phyloP scores from a whole-genome alignment of 2,329 filamentous ascomycete species.

The Alternaria triticina region DNA sequence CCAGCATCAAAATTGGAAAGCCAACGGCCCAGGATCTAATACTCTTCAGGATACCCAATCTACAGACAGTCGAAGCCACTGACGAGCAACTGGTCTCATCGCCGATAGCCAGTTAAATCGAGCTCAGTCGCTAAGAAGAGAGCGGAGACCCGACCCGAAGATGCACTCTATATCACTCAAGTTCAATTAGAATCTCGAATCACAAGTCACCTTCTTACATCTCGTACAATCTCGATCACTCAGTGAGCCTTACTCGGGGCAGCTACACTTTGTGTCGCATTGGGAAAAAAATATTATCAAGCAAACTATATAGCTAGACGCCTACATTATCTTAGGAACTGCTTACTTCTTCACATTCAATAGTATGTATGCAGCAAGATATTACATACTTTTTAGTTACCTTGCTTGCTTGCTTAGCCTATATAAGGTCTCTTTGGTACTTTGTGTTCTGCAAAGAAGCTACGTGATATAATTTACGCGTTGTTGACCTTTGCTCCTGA shows the following conservation, averaged over 20 bases:
- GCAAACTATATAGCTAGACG: not conserved
- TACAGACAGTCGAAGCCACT: not conserved
- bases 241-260: no score
- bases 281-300: fast-evolving
- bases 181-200: no score
- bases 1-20: not conserved
- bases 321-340: not conserved
- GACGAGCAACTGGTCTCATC: not conserved
- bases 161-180: no score
- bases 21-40: not conserved
- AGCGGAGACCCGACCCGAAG: not conserved
- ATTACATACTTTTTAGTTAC: fast-evolving
- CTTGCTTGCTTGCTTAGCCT: no score
- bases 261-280: no score
- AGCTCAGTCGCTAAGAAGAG: not conserved
- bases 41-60: not conserved
- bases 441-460: no score
- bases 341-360: not conserved
- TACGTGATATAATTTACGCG: no score
- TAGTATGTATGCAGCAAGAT: not conserved
- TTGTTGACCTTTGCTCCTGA: no score
- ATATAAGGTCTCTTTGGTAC: not conserved
- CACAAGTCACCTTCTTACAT: not conserved
- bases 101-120: not conserved
- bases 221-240: not conserved